Conservation (phyloP, 345 rosid species). For the Euphorbia tirucalli region DNA sequence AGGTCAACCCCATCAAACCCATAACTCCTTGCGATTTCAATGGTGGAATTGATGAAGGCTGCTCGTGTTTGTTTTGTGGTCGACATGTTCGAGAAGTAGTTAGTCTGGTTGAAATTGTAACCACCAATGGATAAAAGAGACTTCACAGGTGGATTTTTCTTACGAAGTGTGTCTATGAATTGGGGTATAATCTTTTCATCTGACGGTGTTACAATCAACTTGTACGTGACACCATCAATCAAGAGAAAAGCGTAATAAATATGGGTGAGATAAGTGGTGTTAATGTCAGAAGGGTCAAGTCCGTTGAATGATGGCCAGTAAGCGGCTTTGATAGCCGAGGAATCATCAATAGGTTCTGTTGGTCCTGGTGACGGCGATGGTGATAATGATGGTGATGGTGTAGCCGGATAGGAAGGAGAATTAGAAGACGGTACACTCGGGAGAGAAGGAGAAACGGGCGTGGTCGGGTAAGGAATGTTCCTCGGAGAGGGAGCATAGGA, state of each 20-base stretch:
- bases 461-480: not conserved
- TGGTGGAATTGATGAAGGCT: constrained; percentile 34
- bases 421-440: not conserved
- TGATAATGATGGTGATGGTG: not conserved
- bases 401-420: not conserved
- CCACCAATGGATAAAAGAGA: constrained; percentile 45
- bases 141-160: constrained; percentile 23
- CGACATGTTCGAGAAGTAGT: constrained; percentile 29
- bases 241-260: constrained; percentile 43
- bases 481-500: not conserved
- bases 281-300: constrained; percentile 33
- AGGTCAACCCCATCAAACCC: constrained; percentile 45
- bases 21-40: constrained; percentile 35
- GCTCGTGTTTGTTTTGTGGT: constrained; percentile 19
- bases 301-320: constrained; percentile 40
- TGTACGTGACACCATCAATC: constrained; percentile 26
- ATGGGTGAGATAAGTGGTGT: constrained; percentile 44
- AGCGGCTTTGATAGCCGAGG: constrained; percentile 36
- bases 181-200: constrained; percentile 31
- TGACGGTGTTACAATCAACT: constrained; percentile 26
- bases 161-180: constrained; percentile 22
- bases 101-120: not conserved
- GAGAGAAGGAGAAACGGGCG: not conserved
- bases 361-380: constrained; percentile 10
- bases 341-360: not conserved